Evolutionary conservation across 306 rosid genomes (phyloP), one percentile per base, ranked within the genome.

Genomic region (Lablab purpureus): DNA sequence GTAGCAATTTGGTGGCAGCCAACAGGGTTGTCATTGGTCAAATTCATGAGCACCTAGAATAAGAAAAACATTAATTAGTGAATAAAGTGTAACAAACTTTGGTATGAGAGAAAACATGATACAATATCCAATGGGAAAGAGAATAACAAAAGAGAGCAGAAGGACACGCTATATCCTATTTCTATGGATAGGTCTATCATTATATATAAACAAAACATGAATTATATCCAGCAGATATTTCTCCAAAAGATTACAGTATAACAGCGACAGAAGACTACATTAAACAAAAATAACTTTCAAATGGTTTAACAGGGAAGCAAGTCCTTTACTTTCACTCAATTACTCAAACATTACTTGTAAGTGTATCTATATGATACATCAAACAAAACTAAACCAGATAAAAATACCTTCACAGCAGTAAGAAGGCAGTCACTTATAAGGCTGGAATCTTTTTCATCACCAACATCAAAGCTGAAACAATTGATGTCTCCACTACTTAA

Each of bases 41-140:
- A 86, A 87, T 93, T 93, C 99, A 96, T 96, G 82, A 96, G 85
- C 88, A 90, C 99, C 99, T 96, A 92, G 70, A 77, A 88, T 73
- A 67, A 76, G 65, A 41, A 49, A n/a, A 69, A 63, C 55, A 82
- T 68, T 18, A 67, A 19, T 49, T 45, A 69, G 59, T 36, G 27
- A 63, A 15, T 50, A 63, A 34, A 77, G 64, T 23, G 30, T 27
- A 47, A 67, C 72, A 65, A 76, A 23, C 40, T 22, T 28, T 49
- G 15, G 37, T 64, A 36, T 65, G 68, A 75, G 59, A 63, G 54
- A 60, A 36, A 71, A 56, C n/a, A 45, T 37, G 52, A 80, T n/a
- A 70, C 23, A 6, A 80, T 63, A 54, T 18, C 71, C 10, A 12
- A 17, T 37, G 7, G 15, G 46, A 60, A 60, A n/a, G 0, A 43